A percentile compares a stretch with the other conserved stretches of the same genome.
Evolutionary conservation across 2,329 filamentous ascomycete genomes (phyloP).

Genomic region (Colletotrichum sp.): DNA sequence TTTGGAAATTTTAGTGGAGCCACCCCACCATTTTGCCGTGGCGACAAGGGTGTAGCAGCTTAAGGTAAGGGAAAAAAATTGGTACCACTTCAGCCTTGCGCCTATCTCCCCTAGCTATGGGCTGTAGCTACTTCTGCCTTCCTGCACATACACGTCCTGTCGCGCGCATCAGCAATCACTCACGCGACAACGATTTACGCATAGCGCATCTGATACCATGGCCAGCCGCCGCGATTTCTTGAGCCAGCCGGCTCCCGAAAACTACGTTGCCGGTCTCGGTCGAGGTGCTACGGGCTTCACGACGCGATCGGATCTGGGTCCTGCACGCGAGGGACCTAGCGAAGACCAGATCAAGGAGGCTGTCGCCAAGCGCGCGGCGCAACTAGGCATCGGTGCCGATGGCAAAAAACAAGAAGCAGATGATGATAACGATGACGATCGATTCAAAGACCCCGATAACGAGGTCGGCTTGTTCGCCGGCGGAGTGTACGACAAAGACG

Average conservation of each 20-base stretch:
- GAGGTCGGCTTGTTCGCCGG: conserved; percentile 95
- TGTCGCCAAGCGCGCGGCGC: conserved; percentile 88
- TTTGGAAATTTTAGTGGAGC: conserved; percentile 21
- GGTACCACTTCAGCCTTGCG: conserved; percentile 22
- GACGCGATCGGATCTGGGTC: conserved; percentile 93
- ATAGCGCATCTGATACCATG: conserved; percentile 40
- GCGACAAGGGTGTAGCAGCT: conserved; percentile 17
- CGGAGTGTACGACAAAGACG: conserved; percentile 94
- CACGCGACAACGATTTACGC: not conserved
- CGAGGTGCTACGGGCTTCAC: conserved; percentile 98
- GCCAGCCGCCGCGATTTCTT: conserved; percentile 80
- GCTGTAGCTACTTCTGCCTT: not conserved
- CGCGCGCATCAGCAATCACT: not conserved
- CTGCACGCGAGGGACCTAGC: conserved; percentile 91
- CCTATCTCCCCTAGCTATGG: not conserved
- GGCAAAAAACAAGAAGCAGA: conserved; percentile 74
- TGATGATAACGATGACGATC: conserved; percentile 74
- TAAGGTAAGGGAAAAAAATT: conserved; percentile 6
- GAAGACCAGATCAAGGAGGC: conserved; percentile 99
- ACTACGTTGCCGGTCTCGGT: conserved; percentile 94
- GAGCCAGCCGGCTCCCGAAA: conserved; percentile 82
- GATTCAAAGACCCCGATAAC: conserved; percentile 96
- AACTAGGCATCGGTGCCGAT: conserved; percentile 72
- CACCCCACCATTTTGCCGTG: not conserved
- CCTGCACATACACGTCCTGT: not conserved